phyloP scores from a whole-genome alignment of 2,329 filamentous ascomycete genomes.

The Fusarium sp. region DNA sequence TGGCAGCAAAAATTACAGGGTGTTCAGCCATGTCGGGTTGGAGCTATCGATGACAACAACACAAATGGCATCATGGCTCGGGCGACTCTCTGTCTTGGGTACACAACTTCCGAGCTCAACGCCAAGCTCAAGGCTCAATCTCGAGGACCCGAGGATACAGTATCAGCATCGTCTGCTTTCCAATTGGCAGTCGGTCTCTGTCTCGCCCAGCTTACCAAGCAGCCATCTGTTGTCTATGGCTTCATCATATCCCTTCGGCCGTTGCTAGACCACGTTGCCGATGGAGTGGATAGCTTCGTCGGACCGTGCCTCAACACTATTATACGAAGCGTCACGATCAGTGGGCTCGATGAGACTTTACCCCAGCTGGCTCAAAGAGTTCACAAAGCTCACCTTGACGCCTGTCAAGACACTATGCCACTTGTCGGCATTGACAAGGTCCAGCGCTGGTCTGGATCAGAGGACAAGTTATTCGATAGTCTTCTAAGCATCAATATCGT shows the following conservation, averaged over 20 bases:
- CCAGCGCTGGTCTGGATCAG: slow-evolving; percentile 18
- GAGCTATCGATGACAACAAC: neutral
- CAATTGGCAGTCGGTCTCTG: slow-evolving; percentile 18
- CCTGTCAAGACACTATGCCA: slow-evolving; percentile 4
- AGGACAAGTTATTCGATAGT: slow-evolving; percentile 27
- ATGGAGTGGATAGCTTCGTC: neutral
- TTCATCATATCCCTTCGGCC: slow-evolving; percentile 29
- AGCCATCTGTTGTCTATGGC: slow-evolving; percentile 5
- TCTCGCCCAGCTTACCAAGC: slow-evolving; percentile 8
- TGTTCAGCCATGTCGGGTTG: slow-evolving; percentile 10
- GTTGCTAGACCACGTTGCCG: neutral
- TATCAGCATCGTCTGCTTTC: slow-evolving; percentile 6
- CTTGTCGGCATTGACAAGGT: slow-evolving; percentile 18
- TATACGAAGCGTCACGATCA: neutral
- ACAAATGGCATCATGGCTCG: slow-evolving; percentile 6
- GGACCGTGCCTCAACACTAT: slow-evolving; percentile 28
- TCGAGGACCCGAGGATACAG: fast-evolving
- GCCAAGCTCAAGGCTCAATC: slow-evolving; percentile 2
- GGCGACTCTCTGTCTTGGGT: neutral
- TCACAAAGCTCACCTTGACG: neutral
- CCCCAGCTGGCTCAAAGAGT: neutral
- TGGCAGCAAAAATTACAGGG: slow-evolving; percentile 4
- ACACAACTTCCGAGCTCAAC: slow-evolving; percentile 1
- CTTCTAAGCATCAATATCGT: slow-evolving; percentile 21
- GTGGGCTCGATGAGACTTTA: neutral